Conservation (phyloP, 306 rosid species). For the Rosa multiflora region DNA sequence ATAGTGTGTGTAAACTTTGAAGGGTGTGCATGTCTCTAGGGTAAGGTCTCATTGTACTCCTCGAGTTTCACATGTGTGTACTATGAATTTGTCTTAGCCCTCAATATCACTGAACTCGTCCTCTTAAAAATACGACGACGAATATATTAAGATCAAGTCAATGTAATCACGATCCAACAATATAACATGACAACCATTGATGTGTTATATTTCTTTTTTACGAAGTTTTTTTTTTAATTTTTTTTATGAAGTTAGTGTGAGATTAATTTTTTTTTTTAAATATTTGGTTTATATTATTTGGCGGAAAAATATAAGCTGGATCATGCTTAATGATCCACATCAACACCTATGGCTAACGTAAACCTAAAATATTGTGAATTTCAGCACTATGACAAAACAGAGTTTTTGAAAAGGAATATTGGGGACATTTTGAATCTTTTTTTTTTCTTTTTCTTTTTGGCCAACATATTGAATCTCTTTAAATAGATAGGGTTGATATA, state of each 20-base stretch:
- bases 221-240: too few species aligned
- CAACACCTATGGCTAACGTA: neutral
- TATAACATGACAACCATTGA: too few species aligned
- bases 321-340: neutral
- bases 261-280: too few species aligned
- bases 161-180: too few species aligned
- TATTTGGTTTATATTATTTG: too few species aligned
- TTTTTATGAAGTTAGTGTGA: too few species aligned
- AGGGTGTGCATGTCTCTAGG: neutral
- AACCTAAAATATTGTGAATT: neutral
- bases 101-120: neutral
- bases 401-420: slow-evolving; percentile 5
- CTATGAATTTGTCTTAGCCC: neutral
- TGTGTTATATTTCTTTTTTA: too few species aligned
- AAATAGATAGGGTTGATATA: neutral
- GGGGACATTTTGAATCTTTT: slow-evolving; percentile 26
- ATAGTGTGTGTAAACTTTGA: neutral
- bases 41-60: neutral
- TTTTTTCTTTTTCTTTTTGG: neutral
- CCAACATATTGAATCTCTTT: neutral
- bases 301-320: neutral
- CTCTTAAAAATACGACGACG: too few species aligned
- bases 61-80: neutral
- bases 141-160: too few species aligned
- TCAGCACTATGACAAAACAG: neutral